Conservation (phyloP, 805 yeast genomes). For the Candida caryicola region DNA sequence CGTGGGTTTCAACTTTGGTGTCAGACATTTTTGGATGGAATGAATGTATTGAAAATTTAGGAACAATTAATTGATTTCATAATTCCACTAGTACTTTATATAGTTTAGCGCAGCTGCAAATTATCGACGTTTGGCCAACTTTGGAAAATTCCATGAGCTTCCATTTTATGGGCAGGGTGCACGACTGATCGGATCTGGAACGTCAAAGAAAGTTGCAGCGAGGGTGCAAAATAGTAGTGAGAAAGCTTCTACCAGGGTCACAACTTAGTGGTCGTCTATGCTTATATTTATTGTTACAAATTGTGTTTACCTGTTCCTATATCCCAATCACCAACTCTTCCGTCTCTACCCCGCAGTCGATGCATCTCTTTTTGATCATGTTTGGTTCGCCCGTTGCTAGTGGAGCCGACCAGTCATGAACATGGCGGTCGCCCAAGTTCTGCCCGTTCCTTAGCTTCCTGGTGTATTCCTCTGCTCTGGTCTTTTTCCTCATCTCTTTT, state of each 20-base stretch:
- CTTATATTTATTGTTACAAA: background rate
- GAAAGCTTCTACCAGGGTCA: too few species aligned
- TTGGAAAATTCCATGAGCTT: conserved; percentile 32
- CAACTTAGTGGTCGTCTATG: too few species aligned
- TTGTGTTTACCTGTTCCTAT: background rate
- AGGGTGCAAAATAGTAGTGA: too few species aligned
- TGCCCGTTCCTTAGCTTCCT: conserved; percentile 61
- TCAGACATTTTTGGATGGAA: conserved; percentile 42
- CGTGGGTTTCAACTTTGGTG: conserved; percentile 72
- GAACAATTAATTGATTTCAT: too few species aligned
- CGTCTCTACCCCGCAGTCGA: conserved; percentile 78
- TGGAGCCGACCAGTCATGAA: conserved; percentile 71
- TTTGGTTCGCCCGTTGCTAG: conserved; percentile 35
- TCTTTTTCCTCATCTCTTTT: conserved; percentile 82
- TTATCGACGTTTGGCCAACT: conserved; percentile 12
- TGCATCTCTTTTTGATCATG: conserved; percentile 58
- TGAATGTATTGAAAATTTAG: conserved; percentile 6
- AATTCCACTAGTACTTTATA: too few species aligned
- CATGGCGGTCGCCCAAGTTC: conserved; percentile 57
- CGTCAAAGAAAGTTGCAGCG: too few species aligned
- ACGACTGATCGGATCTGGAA: conserved; percentile 6
- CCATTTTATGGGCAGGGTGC: conserved; percentile 15
- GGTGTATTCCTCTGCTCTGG: conserved; percentile 89
- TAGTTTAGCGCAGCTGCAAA: conserved; percentile 14
- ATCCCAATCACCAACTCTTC: conserved; percentile 61